Base-by-base conservation (phyloP, 164 flowering plant genomes). In the Macadamia integrifolia region DNA sequence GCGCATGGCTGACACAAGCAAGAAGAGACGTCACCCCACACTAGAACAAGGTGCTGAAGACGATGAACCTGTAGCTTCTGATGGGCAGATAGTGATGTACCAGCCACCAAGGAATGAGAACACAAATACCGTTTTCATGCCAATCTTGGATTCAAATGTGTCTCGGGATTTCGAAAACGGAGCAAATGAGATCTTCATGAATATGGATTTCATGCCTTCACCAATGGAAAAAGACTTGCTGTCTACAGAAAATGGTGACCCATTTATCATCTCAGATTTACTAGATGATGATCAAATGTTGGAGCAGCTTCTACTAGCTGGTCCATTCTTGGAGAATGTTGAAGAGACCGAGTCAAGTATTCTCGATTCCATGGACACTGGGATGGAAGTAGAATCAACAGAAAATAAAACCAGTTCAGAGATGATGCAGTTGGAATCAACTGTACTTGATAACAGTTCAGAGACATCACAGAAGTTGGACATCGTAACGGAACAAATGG, bases 41-140 rank as follows among this genome's bases (percentile, higher is more conserved):
- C 66, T 83, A 29, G 84, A 80, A 62, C 74, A 78, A 74, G 78
- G 69, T 65, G 29, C 55, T 9, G 86, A 84, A 60, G 77, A 71
- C 66, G 70, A 40, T 60, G 81, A 81, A 53, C 56, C 73, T 59
- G 30, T 57, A 3, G 58, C 77, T 64, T 66, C 84, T 61, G 81
- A 84, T 67, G 71, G 80, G 18, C 75, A 70, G 73, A 79, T 90
- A 55, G 87, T 90, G 12, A 79, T 71, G 68, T 87, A 88, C 70
- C 86, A 82, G 73, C 85, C 79, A 9, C 77, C 76, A 8, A 28
- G 14, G 40, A 80, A 72, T 69, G 83, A 69, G 58, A 59, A 61
- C n/a, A 32, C 72, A 50, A 71, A 61, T 17, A 60, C 83, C 64
- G 67, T 59, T 40, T 68, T 56, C 35, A 43, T 66, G 40, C 75